These are phyloP conservation scores for Paramecium pentaurelia DNA, from an alignment of 73 alveolate species.

Conservation along the genomic window DNA sequence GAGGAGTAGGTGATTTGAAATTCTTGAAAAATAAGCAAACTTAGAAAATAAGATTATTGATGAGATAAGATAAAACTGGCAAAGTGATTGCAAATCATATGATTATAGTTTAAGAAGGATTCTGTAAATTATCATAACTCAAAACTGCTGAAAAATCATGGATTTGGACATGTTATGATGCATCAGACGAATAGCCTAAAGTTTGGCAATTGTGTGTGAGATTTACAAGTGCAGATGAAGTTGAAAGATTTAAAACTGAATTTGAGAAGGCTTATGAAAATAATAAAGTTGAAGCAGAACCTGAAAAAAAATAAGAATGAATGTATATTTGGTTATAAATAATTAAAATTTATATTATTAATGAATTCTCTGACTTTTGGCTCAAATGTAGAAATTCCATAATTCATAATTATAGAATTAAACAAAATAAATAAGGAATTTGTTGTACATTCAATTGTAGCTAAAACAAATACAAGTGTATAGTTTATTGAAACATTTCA, in stretches of 20 bases:
- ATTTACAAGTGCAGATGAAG: constrained; percentile 67
- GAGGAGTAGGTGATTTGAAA: constrained; percentile 76
- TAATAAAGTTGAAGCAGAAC: constrained; percentile 50
- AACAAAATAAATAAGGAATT: background rate
- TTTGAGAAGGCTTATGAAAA: constrained; percentile 64
- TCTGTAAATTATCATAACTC: constrained; percentile 64
- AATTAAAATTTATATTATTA: background rate
- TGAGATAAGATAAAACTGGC: constrained; percentile 73
- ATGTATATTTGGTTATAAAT: background rate
- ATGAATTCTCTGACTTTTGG: background rate
- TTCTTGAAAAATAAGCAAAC: constrained; percentile 67
- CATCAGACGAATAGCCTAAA: constrained; percentile 60
- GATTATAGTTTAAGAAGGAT: background rate
- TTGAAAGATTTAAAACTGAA: constrained; percentile 66
- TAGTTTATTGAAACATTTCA: background rate
- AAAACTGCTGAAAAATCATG: constrained; percentile 71
- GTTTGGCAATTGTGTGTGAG: constrained; percentile 64
- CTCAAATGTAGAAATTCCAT: background rate
- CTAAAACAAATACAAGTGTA: background rate
- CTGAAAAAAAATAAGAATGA: background rate
- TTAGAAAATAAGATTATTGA: constrained; percentile 26
- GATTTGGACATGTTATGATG: constrained; percentile 69
- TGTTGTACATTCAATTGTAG: background rate
- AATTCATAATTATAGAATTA: background rate
- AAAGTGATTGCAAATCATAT: constrained; percentile 70